Evolutionary conservation across 2,329 filamentous ascomycete species (phyloP).

Genomic region (Helminthosporium solani): DNA sequence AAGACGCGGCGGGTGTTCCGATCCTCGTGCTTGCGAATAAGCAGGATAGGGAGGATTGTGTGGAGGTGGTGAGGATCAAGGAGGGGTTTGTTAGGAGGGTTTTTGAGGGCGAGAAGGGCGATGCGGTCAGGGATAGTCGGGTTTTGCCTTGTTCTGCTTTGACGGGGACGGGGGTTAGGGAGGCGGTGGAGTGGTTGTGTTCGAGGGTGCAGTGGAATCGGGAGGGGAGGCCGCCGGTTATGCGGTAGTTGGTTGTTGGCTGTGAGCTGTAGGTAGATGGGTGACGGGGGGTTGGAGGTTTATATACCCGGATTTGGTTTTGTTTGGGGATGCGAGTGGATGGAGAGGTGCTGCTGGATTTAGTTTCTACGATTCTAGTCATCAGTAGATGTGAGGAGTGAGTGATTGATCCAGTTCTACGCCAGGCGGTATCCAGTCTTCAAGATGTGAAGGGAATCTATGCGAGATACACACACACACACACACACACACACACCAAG

Average conservation of each 20-base stretch:
- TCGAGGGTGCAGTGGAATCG: constrained; percentile 96
- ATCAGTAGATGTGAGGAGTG: no score
- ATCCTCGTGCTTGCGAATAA: constrained; percentile 94
- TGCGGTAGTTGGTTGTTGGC: constrained; percentile 62
- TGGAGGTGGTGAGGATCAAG: constrained; percentile 96
- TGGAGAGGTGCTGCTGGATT: no score
- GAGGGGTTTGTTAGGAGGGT: constrained; percentile 94
- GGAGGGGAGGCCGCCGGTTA: constrained; percentile 85
- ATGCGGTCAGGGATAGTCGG: constrained; percentile 81
- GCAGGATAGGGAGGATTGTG: constrained; percentile 94
- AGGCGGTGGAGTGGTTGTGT: constrained; percentile 96
- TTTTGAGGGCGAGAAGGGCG: constrained; percentile 89
- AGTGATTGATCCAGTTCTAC: no score
- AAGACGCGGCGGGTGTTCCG: constrained; percentile 87
- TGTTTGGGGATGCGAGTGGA: neutral
- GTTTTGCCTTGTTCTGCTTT: constrained; percentile 92
- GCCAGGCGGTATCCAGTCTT: no score
- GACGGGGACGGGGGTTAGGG: constrained; percentile 77
- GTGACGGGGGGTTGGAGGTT: neutral
- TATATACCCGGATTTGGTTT: neutral
- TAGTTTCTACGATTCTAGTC: no score
- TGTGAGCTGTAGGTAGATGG: neutral
- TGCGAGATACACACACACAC: no score
- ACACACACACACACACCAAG: no score
- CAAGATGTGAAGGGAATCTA: no score